Percentiles rank a stretch among this genome's conserved stretches.
Conservation (phyloP, 2,329 filamentous ascomycete genomes). For the Cercospora berteroae region DNA sequence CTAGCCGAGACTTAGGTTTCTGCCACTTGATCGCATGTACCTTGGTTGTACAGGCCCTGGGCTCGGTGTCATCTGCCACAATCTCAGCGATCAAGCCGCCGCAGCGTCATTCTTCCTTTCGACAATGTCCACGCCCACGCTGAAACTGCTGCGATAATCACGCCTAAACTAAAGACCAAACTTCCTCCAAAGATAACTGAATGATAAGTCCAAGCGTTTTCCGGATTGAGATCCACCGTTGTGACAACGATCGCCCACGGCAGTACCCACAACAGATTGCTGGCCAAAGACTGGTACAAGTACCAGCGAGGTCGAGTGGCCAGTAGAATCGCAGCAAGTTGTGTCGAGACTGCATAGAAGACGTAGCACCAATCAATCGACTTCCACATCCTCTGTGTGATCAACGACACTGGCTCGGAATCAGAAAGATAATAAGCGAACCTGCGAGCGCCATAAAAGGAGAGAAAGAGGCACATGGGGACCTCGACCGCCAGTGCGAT, state of each 20-base stretch:
- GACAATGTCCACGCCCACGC: constrained; percentile 55
- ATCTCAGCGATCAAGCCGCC: background rate
- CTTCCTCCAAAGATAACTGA: constrained; percentile 66
- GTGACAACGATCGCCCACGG: constrained; percentile 68
- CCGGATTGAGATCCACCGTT: constrained; percentile 47
- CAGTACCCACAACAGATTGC: constrained; percentile 66
- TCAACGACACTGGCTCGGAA: constrained; percentile 56
- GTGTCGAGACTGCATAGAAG: constrained; percentile 64
- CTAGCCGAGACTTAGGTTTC: background rate
- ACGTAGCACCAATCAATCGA: constrained; percentile 62
- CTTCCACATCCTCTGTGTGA: constrained; percentile 66
- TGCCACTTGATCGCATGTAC: background rate
- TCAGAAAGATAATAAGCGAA: constrained; percentile 64
- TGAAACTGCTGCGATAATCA: constrained; percentile 50
- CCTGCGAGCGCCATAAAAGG: constrained; percentile 54
- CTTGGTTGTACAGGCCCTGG: background rate
- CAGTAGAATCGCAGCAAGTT: constrained; percentile 63
- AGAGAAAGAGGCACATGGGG: constrained; percentile 61
- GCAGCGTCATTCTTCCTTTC: constrained; percentile 42
- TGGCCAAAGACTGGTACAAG: constrained; percentile 63
- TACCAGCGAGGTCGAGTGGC: constrained; percentile 67
- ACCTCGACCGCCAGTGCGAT: constrained; percentile 61
- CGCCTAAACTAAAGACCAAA: constrained; percentile 64
- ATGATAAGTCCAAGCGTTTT: constrained; percentile 66
- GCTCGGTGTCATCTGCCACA: background rate